Evolutionary conservation across 306 rosid species (phyloP).

Genomic region (Dryas alaskensis): DNA sequence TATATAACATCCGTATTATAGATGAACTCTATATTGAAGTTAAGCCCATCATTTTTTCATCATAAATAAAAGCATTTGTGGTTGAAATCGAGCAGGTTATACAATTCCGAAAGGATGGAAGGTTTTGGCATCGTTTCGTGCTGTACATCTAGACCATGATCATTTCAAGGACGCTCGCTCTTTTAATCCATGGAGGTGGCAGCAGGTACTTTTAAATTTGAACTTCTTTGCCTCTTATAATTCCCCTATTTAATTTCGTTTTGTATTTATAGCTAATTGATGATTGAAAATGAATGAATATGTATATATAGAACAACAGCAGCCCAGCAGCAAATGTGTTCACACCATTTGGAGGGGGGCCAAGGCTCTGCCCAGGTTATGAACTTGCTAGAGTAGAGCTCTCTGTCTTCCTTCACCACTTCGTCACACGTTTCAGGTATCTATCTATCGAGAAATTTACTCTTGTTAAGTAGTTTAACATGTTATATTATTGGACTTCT

Average conservation of each 20-base stretch:
- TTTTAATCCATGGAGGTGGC: slow-evolving; percentile 99
- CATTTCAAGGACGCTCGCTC: slow-evolving; percentile 86
- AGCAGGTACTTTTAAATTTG: slow-evolving; percentile 35
- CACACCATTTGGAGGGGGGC: slow-evolving; percentile 94
- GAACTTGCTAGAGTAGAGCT: slow-evolving; percentile 93
- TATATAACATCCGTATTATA: too few species aligned
- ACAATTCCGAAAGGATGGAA: slow-evolving; percentile 94
- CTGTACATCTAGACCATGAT: slow-evolving; percentile 73
- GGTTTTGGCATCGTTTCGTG: slow-evolving; percentile 90
- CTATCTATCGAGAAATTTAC: neutral
- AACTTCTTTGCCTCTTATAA: neutral
- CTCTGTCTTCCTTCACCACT: slow-evolving; percentile 84
- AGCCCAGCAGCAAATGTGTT: slow-evolving; percentile 55
- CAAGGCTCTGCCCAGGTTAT: slow-evolving; percentile 83
- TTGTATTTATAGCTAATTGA: slow-evolving; percentile 12
- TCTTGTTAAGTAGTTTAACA: too few species aligned
- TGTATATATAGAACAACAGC: slow-evolving; percentile 43
- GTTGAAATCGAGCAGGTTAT: slow-evolving; percentile 45
- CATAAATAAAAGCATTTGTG: too few species aligned
- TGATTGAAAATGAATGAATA: slow-evolving; percentile 6
- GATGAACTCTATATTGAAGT: too few species aligned
- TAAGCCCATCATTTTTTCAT: too few species aligned
- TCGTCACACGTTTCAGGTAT: slow-evolving; percentile 77
- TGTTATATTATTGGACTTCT: too few species aligned
- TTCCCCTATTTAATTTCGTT: neutral